A percentile compares a stretch with the other conserved stretches of the same genome.
These are phyloP conservation scores for Yarrowia porcina DNA, from an alignment of 805 yeast species.

Conservation along the genomic window DNA sequence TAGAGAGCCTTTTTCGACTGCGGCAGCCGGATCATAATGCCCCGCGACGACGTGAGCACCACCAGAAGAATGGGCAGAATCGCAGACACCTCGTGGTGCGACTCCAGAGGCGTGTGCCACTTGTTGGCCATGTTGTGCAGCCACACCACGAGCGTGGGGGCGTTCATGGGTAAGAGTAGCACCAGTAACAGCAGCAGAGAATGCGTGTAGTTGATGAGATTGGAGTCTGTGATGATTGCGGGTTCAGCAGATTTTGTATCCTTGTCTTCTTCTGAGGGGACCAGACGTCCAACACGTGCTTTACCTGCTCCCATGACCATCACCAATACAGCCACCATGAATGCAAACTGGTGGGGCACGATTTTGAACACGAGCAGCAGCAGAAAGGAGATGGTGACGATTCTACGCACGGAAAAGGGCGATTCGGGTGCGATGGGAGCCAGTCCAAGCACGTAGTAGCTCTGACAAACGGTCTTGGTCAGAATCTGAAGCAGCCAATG, in stretches of 20 bases:
- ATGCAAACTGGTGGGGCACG: slow-evolving; percentile 81
- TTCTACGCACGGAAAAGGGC: slow-evolving; percentile 1
- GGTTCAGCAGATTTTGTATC: neutral
- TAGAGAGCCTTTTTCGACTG: slow-evolving; percentile 25
- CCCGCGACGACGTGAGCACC: slow-evolving; percentile 52
- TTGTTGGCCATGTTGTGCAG: slow-evolving; percentile 70
- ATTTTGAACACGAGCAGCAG: slow-evolving; percentile 53
- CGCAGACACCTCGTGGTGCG: slow-evolving; percentile 80
- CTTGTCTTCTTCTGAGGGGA: neutral
- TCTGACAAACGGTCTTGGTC: neutral
- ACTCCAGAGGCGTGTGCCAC: slow-evolving; percentile 82
- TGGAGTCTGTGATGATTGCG: neutral
- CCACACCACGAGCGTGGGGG: slow-evolving; percentile 77
- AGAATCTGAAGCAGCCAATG: neutral
- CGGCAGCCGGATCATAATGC: slow-evolving; percentile 45
- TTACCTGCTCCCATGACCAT: slow-evolving; percentile 52
- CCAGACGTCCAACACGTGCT: neutral
- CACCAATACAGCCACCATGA: slow-evolving; percentile 54
- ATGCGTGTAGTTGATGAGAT: slow-evolving; percentile 50
- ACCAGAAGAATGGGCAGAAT: slow-evolving; percentile 69
- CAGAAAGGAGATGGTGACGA: slow-evolving; percentile 31
- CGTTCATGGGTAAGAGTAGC: slow-evolving; percentile 74
- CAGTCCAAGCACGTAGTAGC: neutral
- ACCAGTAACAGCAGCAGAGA: slow-evolving; percentile 64
- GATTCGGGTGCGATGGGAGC: neutral